Evolutionary conservation across 352 stramenopile species (phyloP).

Genomic region (Albugo laibachii): DNA sequence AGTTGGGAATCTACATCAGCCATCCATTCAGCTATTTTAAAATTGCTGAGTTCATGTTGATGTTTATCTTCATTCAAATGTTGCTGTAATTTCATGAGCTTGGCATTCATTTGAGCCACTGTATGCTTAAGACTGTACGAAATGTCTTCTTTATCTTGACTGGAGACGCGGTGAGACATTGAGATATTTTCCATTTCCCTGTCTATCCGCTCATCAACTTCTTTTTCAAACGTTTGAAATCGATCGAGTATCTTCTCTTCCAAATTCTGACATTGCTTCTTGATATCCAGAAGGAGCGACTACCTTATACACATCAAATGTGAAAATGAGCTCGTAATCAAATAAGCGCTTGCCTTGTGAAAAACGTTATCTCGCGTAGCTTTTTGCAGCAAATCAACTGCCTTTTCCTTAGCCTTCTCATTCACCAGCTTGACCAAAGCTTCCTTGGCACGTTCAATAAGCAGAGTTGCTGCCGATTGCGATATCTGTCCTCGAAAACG

Average conservation of each 20-base stretch:
- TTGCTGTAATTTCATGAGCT: too few species aligned
- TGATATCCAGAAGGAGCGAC: slow-evolving; percentile 15
- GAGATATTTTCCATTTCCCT: slow-evolving; percentile 23
- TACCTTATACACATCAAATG: too few species aligned
- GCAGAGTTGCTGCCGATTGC: slow-evolving; percentile 15
- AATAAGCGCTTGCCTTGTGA: slow-evolving; percentile 18
- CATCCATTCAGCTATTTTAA: too few species aligned
- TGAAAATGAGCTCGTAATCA: too few species aligned
- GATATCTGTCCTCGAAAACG: slow-evolving; percentile 10
- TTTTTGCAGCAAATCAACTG: slow-evolving; percentile 14
- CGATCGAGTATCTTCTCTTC: slow-evolving; percentile 38
- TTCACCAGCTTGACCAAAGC: slow-evolving; percentile 14
- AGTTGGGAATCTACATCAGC: too few species aligned
- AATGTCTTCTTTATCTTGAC: slow-evolving; percentile 3
- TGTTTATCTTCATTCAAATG: too few species aligned
- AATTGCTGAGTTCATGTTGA: too few species aligned
- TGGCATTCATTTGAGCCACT: background rate
- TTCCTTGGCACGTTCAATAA: slow-evolving; percentile 14
- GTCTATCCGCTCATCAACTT: slow-evolving; percentile 27
- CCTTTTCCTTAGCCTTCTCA: slow-evolving; percentile 21
- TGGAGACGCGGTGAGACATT: slow-evolving; percentile 52
- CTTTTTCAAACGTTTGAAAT: slow-evolving; percentile 29
- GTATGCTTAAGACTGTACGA: background rate
- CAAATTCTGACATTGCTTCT: slow-evolving; percentile 24
- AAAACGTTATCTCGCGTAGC: slow-evolving; percentile 43